Conservation (phyloP, 23 red algal genomes). For the Chondrus crispus region DNA sequence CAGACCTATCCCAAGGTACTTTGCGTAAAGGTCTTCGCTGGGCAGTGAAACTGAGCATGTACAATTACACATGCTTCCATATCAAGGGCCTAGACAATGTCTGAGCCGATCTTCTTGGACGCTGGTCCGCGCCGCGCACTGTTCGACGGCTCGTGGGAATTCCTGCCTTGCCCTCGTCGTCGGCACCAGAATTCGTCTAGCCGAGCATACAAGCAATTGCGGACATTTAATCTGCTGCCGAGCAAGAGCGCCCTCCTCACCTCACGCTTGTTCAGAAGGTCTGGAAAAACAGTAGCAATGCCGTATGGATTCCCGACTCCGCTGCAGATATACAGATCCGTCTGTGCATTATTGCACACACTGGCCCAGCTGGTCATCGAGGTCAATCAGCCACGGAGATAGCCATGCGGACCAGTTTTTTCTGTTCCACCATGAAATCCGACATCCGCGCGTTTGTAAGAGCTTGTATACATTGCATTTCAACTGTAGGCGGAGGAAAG, state of each 20-base stretch:
- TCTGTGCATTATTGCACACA: not conserved
- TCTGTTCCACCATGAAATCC: not conserved
- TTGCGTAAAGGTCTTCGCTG: not conserved
- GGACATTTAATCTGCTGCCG: not conserved
- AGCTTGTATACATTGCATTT: not conserved
- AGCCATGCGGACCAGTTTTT: not conserved
- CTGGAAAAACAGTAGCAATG: no score
- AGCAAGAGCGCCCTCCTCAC: not conserved
- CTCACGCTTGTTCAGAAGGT: not conserved
- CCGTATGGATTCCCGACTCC: not conserved
- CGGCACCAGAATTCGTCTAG: not conserved
- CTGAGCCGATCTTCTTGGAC: not conserved
- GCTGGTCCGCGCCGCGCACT: not conserved
- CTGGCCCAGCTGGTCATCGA: not conserved
- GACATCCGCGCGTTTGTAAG: not conserved
- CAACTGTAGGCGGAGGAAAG: not conserved
- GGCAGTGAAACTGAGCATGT: not conserved
- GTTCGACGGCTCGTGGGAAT: not conserved
- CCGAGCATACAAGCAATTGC: not conserved
- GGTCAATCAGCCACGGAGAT: not conserved
- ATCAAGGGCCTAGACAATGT: not conserved
- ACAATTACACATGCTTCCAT: constrained; percentile 15
- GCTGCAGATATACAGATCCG: not conserved
- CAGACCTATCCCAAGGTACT: not conserved
- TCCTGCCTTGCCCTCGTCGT: not conserved